Evolutionary conservation across 805 yeast species (phyloP).

Genomic region (Saturnispora hagleri): DNA sequence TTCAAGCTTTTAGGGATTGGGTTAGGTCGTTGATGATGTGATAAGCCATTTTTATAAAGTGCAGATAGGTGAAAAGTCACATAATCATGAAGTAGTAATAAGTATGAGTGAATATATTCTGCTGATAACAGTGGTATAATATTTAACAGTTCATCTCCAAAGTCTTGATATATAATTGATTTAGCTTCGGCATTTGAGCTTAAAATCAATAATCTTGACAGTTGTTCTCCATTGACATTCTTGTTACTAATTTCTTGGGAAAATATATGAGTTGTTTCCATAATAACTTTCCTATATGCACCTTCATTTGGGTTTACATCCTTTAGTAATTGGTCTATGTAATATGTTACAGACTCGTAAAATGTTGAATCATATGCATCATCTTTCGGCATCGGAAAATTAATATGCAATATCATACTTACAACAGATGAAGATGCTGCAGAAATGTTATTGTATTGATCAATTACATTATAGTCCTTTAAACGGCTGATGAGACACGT

Average conservation of each 20-base stretch:
- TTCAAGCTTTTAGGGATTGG: background rate
- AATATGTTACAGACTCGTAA: slow-evolving; percentile 18
- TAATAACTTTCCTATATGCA: background rate
- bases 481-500: slow-evolving; percentile 2
- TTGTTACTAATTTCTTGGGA: background rate
- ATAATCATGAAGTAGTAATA: background rate
- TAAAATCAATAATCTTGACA: background rate
- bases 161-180: background rate
- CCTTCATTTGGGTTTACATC: slow-evolving; percentile 9
- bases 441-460: slow-evolving; percentile 1
- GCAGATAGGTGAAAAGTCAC: slow-evolving; percentile 2
- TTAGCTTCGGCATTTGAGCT: background rate
- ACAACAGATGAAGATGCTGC: background rate
- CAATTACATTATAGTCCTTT: background rate
- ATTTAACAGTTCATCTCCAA: slow-evolving; percentile 4
- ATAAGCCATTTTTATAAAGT: background rate
- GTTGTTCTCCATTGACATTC: background rate
- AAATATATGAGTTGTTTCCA: slow-evolving; percentile 1
- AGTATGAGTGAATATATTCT: slow-evolving; percentile 6
- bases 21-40: background rate
- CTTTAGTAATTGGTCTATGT: slow-evolving; percentile 14
- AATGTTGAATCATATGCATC: slow-evolving; percentile 6
- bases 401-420: slow-evolving; percentile 5
- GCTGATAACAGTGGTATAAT: background rate
- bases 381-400: slow-evolving; percentile 5